phyloP scores from a whole-genome alignment of 345 rosid genomes.

The Stellera chamaejasme region DNA sequence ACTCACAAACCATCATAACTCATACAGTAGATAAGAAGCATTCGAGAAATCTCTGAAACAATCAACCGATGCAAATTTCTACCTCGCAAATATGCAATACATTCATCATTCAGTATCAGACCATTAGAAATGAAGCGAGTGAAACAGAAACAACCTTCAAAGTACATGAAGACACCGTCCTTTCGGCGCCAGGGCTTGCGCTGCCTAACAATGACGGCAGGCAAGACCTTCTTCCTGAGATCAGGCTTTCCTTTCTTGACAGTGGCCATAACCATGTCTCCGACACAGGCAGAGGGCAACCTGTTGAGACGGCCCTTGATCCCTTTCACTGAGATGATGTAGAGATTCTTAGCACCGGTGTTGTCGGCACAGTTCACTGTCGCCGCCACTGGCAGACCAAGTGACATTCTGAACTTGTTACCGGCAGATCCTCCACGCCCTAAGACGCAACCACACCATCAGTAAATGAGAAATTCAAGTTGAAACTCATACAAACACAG shows the following conservation, averaged over 20 bases:
- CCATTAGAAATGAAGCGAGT: neutral
- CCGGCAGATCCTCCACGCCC: constrained; percentile 97
- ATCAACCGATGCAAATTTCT: neutral
- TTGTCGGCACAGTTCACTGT: constrained; percentile 97
- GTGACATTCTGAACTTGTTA: constrained; percentile 93
- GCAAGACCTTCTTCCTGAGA: constrained; percentile 92
- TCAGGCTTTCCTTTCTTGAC: constrained; percentile 96
- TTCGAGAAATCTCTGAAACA: too few species aligned
- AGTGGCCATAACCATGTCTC: constrained; percentile 96
- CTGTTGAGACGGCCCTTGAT: constrained; percentile 86
- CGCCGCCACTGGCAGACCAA: constrained; percentile 98
- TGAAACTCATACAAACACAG: neutral
- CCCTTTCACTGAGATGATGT: constrained; percentile 91
- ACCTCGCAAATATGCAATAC: neutral
- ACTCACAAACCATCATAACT: too few species aligned
- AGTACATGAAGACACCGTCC: constrained; percentile 96
- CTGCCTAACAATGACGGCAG: constrained; percentile 90
- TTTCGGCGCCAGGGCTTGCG: constrained; percentile 98
- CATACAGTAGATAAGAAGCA: too few species aligned
- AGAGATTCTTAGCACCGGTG: constrained; percentile 93
- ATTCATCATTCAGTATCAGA: neutral
- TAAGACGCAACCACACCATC: constrained; percentile 5
- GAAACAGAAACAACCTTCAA: constrained; percentile 41
- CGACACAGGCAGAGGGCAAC: constrained; percentile 91
- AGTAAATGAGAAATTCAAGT: neutral